phyloP scores from a whole-genome alignment of 225 moss, liverwort and hornwort species.

The Polytrichum commune region DNA sequence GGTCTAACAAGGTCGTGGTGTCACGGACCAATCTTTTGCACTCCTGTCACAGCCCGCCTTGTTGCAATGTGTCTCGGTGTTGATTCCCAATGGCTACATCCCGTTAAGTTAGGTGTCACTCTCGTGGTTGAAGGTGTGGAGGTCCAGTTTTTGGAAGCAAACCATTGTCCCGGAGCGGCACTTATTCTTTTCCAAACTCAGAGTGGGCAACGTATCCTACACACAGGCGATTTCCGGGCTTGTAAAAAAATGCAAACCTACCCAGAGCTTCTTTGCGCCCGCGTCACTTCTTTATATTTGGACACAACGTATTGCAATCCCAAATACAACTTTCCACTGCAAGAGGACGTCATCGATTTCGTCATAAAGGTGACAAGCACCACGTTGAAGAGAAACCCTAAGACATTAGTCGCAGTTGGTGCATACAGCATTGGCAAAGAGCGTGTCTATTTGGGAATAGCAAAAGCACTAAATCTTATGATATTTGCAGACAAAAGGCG shows the following conservation, averaged over 20 bases:
- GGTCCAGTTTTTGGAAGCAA: conserved; percentile 83
- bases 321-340: conserved; percentile 74
- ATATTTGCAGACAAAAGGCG: conserved; percentile 80
- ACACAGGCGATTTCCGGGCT: conserved; percentile 94
- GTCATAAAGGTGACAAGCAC: conserved; percentile 41
- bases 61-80: conserved; percentile 84
- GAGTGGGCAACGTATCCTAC: conserved; percentile 66
- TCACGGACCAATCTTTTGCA: conserved; percentile 91
- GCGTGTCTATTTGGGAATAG: conserved; percentile 86
- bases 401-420: conserved; percentile 86
- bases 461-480: conserved; percentile 65
- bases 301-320: conserved; percentile 93
- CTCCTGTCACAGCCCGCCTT: conserved; percentile 77
- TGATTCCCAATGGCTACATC: conserved; percentile 67
- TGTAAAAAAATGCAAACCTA: conserved; percentile 83
- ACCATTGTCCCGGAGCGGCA: conserved; percentile 94
- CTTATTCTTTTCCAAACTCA: conserved; percentile 70
- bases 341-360: conserved; percentile 46
- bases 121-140: conserved; percentile 58
- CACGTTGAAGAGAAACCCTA: conserved; percentile 60
- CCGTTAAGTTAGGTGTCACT: conserved; percentile 45
- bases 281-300: conserved; percentile 65
- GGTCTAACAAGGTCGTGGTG: conserved; percentile 87
- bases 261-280: conserved; percentile 68
- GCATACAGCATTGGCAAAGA: conserved; percentile 97